Base-by-base conservation (phyloP, 768 basidiomycete species). In the Pulveroboletus frians region DNA sequence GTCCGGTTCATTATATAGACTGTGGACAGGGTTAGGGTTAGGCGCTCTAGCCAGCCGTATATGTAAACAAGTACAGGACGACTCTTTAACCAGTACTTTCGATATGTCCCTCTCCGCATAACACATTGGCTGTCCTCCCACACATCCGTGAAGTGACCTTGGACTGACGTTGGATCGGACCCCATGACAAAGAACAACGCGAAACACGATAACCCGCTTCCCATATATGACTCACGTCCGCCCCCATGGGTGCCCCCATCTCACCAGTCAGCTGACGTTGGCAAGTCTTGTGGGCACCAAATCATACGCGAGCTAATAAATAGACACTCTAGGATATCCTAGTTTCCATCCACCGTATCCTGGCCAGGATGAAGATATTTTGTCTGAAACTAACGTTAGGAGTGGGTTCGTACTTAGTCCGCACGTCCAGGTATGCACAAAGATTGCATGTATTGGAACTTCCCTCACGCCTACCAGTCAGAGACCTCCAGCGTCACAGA, bases 271-370 rank as follows among this genome's bases (percentile, higher is more conserved):
- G 85, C 83, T 23, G 88, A 90, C 65, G 71, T 91, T 43, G 88
- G 88, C 81, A 51, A 47, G 76, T 62, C 27, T 13, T 36, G 4
- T 39, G 36, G 9, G 17, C 23, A 26, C 32, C 8, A 9, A 23
- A 37, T 9, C 8, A 3, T 38, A 17, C 21, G 7, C 5, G 4
- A 23, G 13, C 46, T 52, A 17, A 55, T 20, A 1, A 4, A 31
- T 1, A 26, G 3, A 3, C 10, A 31, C 48, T 2, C 15, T 47
- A 92, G 89, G 89, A 15, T 89, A 85, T 63, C 72, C 77, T 47
- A 86, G 87, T 10, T 90, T 86, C 57, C 75, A 83, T 61, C 90
- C 90, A 38, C 87, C 90, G 6, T 76, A 77, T 35, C 79, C 83
- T 15, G 76, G 79, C 5, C 85, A 89, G 62, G 82, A 85, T 47